Evolutionary conservation across 495 filamentous ascomycete species (phyloP).

Genomic region (Aspergillus conjunctus): DNA sequence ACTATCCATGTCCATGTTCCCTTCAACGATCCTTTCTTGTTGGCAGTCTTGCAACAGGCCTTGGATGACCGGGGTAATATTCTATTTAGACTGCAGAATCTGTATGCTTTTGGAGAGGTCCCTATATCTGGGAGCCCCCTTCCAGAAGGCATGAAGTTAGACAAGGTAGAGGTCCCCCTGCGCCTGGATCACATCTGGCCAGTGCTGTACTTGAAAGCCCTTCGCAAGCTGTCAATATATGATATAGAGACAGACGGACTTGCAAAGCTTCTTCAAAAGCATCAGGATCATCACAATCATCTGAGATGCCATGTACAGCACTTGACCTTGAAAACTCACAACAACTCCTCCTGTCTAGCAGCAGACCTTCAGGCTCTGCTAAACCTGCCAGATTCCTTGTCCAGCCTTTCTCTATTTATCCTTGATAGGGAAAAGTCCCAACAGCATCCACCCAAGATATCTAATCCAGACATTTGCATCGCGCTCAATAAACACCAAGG

Average conservation of each 20-base stretch:
- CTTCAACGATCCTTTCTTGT: background rate
- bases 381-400: background rate
- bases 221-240: background rate
- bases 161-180: background rate
- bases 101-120: conserved; percentile 5
- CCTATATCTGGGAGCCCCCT: background rate
- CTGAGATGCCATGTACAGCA: conserved; percentile 4
- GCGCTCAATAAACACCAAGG: conserved; percentile 6
- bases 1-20: conserved; percentile 9
- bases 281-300: background rate
- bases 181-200: conserved; percentile 1
- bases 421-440: background rate
- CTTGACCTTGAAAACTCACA: background rate
- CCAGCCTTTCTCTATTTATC: conserved; percentile 4
- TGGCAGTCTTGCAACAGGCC: conserved; percentile 2
- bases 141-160: background rate
- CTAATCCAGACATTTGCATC: conserved; percentile 1
- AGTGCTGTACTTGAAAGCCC: conserved; percentile 4
- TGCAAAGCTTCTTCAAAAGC: background rate
- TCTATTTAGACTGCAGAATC: background rate
- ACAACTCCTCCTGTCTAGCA: background rate
- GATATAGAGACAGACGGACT: conserved; percentile 8
- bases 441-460: background rate
- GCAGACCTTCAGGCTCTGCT: conserved; percentile 9
- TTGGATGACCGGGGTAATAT: background rate